Conservation (phyloP, 805 yeast genomes). For the Peterozyma xylosa region DNA sequence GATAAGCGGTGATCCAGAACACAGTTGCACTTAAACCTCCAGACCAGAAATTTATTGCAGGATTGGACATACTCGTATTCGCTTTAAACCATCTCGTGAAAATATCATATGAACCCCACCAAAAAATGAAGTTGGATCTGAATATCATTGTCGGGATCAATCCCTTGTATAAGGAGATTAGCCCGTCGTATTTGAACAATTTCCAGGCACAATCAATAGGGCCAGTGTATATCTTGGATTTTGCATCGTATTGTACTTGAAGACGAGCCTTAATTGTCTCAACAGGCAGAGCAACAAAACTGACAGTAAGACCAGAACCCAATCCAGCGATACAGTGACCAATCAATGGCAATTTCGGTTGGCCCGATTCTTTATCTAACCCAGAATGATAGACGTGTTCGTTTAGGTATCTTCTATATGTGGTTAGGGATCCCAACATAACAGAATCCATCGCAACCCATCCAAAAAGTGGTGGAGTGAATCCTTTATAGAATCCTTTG, state of each 20-base stretch:
- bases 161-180: constrained; percentile 74
- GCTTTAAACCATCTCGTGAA: constrained; percentile 62
- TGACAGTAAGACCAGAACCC: constrained; percentile 90
- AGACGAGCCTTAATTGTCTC: constrained; percentile 84
- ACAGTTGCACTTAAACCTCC: constrained; percentile 85
- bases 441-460: constrained; percentile 94
- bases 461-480: constrained; percentile 88
- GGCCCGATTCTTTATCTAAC: constrained; percentile 30
- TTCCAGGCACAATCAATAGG: constrained; percentile 71
- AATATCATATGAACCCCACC: constrained; percentile 93
- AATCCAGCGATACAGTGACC: constrained; percentile 71
- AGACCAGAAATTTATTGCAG: constrained; percentile 82
- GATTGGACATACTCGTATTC: constrained; percentile 56
- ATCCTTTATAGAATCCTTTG: constrained; percentile 79
- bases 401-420: constrained; percentile 62
- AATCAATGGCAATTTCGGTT: constrained; percentile 50
- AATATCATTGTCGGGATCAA: constrained; percentile 80
- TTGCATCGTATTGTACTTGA: constrained; percentile 84
- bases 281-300: constrained; percentile 93
- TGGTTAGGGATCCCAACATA: constrained; percentile 80
- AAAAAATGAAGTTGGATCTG: constrained; percentile 77
- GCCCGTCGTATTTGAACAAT: constrained; percentile 52
- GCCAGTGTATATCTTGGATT: constrained; percentile 58
- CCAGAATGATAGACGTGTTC: constrained; percentile 44
- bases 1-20: constrained; percentile 87